Percentiles rank a stretch among this genome's conserved stretches.
These are phyloP conservation scores for Globisporangium paddicum DNA, from an alignment of 352 stramenopile species.

Conservation along the genomic window DNA sequence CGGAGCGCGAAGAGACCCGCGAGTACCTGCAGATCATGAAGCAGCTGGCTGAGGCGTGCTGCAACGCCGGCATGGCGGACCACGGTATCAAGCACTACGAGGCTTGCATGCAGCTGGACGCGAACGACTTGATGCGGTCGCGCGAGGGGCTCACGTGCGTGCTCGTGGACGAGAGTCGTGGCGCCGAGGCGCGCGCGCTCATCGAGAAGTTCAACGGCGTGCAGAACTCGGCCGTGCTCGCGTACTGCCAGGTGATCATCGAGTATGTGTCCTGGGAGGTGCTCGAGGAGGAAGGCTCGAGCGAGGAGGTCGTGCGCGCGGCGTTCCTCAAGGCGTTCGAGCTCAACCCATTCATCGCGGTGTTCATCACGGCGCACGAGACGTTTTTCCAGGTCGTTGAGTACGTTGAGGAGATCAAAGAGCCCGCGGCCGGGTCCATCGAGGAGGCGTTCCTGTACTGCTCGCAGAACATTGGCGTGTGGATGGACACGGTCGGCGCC, in stretches of 20 bases:
- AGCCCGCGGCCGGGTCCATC: slow-evolving; percentile 61
- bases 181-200: slow-evolving; percentile 58
- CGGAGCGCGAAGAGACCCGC: slow-evolving; percentile 52
- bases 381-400: slow-evolving; percentile 79
- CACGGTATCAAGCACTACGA: slow-evolving; percentile 82
- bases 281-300: slow-evolving; percentile 75
- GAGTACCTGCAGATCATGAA: slow-evolving; percentile 74
- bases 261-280: slow-evolving; percentile 89
- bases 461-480: slow-evolving; percentile 77
- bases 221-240: slow-evolving; percentile 57
- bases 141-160: slow-evolving; percentile 71
- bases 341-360: slow-evolving; percentile 80
- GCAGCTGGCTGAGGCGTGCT: slow-evolving; percentile 68
- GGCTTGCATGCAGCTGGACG: slow-evolving; percentile 72
- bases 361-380: slow-evolving; percentile 75
- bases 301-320: slow-evolving; percentile 66
- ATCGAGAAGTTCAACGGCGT: slow-evolving; percentile 54
- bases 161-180: slow-evolving; percentile 74
- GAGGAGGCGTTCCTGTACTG: slow-evolving; percentile 83
- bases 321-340: slow-evolving; percentile 65
- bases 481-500: slow-evolving; percentile 79
- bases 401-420: slow-evolving; percentile 81
- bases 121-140: slow-evolving; percentile 47
- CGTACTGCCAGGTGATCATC: slow-evolving; percentile 80
- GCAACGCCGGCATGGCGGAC: slow-evolving; percentile 62